These are phyloP conservation scores for Elongisporangium senticosum DNA, from an alignment of 352 stramenopile species.

Conservation along the genomic window DNA sequence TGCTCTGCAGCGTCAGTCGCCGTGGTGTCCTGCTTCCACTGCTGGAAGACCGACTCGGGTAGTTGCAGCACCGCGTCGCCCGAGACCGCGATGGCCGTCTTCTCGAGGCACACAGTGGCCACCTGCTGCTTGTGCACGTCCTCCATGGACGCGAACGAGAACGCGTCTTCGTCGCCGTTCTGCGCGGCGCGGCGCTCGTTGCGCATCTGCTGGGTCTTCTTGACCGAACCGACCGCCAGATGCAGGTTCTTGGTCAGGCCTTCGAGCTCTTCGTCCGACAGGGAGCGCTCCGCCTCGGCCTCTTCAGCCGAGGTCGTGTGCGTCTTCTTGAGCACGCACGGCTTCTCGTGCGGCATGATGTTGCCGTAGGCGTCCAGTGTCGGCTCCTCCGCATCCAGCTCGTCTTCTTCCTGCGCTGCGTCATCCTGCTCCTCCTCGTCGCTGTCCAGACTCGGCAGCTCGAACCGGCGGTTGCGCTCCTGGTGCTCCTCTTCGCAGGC, in stretches of 20 bases:
- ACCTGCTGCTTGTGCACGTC: slow-evolving; percentile 56
- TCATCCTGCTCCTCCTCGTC: slow-evolving; percentile 50
- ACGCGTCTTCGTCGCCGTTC: slow-evolving; percentile 21
- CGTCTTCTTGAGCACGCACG: slow-evolving; percentile 55
- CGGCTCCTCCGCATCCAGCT: slow-evolving; percentile 7
- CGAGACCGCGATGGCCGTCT: slow-evolving; percentile 61
- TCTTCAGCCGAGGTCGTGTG: slow-evolving; percentile 23
- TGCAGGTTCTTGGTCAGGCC: slow-evolving; percentile 62
- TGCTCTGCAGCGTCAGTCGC: not conserved
- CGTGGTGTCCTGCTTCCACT: slow-evolving; percentile 32
- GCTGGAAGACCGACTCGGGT: slow-evolving; percentile 58
- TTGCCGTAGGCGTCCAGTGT: slow-evolving; percentile 33
- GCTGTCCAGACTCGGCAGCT: slow-evolving; percentile 56
- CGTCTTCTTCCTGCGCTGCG: slow-evolving; percentile 23
- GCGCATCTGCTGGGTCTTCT: slow-evolving; percentile 60
- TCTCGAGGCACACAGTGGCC: slow-evolving; percentile 61
- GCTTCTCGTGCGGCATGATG: slow-evolving; percentile 18
- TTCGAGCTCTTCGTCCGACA: slow-evolving; percentile 50
- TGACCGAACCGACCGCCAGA: slow-evolving; percentile 30
- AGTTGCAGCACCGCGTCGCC: slow-evolving; percentile 69
- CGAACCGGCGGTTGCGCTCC: slow-evolving; percentile 40
- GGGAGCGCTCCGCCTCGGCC: slow-evolving; percentile 5
- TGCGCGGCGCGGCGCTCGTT: slow-evolving; percentile 25
- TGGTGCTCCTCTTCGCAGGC: slow-evolving; percentile 60
- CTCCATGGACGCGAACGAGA: slow-evolving; percentile 64